Evolutionary conservation across 768 basidiomycete genomes (phyloP), one percentile per base, ranked within the genome.

Genomic region (Tephrocybe sp.): DNA sequence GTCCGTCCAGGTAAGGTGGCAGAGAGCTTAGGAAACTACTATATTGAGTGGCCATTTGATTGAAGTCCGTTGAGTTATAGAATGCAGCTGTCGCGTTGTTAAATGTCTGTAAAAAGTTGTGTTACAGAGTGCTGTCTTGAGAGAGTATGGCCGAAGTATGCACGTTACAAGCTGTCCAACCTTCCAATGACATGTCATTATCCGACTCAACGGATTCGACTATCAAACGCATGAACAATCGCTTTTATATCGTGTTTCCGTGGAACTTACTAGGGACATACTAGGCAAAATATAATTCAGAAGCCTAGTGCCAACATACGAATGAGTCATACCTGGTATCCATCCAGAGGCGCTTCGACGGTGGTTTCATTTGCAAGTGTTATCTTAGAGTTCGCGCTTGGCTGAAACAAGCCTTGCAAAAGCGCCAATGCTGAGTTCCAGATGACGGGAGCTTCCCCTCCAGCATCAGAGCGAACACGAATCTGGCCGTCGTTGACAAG

Each of bases 351-450:
- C 8, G 77, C 82, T 2, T 65, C 63, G 49, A 89, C 65, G 10
- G 65, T 76, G 2, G 83, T 74, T 1, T 84, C 82, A 59, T 91
- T 85, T 1, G 87, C 83, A n/a, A 90, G 71, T 0, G 77, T 79
- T 12, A 72, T 79, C 16, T 69, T 78, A 43, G 76, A 77, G 19
- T 63, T 57, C 12, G 56, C 22, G 4, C 74, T 79, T 2, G 70
- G 65, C 2, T 86, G 87, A 68, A 77, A 85, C 39, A 90, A 62
- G 11, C 87, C 88, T 63, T 90, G 89, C 9, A 84, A 65, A 45
- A 89, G 65, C 0, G 88, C 84, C 20, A 79, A 68, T 9, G 86
- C 83, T 4, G 84, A 83, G 58, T 87, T 80, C 53, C 74, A 74
- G 38, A 84, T 82, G n/a, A 85, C 83, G 32, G 74, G 79, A 14